A percentile compares a stretch with the other conserved stretches of the same genome.
Evolutionary conservation across 192 early-diverging fungal species (phyloP).

Genomic region (Umbelopsis sp.): DNA sequence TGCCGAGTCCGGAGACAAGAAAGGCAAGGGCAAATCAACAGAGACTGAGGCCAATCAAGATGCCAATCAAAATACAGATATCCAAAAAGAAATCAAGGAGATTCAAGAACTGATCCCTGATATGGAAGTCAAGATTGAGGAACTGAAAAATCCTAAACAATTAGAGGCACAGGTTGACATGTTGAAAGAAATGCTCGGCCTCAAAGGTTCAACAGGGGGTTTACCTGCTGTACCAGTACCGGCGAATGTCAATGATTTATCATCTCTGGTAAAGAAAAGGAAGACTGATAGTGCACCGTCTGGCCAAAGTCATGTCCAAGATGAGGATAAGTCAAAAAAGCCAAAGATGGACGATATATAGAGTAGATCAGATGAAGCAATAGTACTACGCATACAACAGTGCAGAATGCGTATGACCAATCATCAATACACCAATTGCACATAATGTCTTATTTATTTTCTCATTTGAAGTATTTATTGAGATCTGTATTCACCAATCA

Average conservation of each 20-base stretch:
- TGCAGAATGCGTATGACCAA: too few relatives aligned
- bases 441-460: too few relatives aligned
- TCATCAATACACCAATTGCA: too few relatives aligned
- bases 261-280: slow-evolving; percentile 49
- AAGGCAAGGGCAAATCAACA: slow-evolving; percentile 49
- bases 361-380: background rate
- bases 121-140: slow-evolving; percentile 63
- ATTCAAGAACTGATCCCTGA: slow-evolving; percentile 64
- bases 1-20: slow-evolving; percentile 19
- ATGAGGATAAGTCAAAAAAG: background rate
- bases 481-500: too few relatives aligned
- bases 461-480: too few relatives aligned
- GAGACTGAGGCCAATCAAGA: slow-evolving; percentile 33
- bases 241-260: slow-evolving; percentile 50
- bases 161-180: background rate
- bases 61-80: slow-evolving; percentile 33
- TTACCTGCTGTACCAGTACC: background rate
- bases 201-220: slow-evolving; percentile 1
- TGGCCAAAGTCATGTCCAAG: background rate
- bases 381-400: too few relatives aligned
- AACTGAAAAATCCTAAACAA: slow-evolving; percentile 1
- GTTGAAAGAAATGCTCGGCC: slow-evolving; percentile 13
- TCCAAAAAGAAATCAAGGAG: slow-evolving; percentile 60
- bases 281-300: slow-evolving; percentile 20
- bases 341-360: background rate